A percentile compares a stretch with the other conserved stretches of the same genome.
These are phyloP conservation scores for Hanseniaspora uvarum DNA, from an alignment of 1,139 yeast genomes.

Conservation along the genomic window DNA sequence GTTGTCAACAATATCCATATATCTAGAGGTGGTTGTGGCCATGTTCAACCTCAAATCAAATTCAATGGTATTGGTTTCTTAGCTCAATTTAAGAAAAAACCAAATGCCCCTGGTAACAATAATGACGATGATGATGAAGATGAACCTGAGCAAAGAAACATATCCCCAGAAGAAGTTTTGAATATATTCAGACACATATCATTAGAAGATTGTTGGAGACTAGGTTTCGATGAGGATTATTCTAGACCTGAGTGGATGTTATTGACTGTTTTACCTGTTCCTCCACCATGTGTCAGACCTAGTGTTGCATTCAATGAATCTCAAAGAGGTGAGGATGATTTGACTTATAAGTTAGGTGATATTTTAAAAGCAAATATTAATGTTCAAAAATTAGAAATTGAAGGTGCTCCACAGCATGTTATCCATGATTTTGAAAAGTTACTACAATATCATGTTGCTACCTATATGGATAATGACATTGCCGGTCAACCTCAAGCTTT, in stretches of 20 bases:
- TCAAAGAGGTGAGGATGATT: conserved; percentile 99
- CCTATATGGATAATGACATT: conserved; percentile 98
- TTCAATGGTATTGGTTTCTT: conserved; percentile 90
- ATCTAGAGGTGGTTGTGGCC: conserved; percentile 96
- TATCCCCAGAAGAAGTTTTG: conserved; percentile 80
- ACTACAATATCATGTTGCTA: conserved; percentile 96
- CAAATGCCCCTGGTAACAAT: conserved; percentile 1
- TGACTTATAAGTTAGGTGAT: conserved; percentile 94
- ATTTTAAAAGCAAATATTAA: conserved; percentile 91
- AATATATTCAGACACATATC: conserved; percentile 88
- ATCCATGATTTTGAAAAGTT: conserved; percentile 92
- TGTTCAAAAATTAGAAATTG: conserved; percentile 91
- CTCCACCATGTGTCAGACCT: conserved; percentile 99
- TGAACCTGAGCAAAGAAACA: conserved; percentile 83
- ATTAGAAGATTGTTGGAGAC: conserved; percentile 63
- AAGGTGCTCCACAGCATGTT: conserved; percentile 98
- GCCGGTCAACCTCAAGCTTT: conserved; percentile 99
- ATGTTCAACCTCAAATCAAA: conserved; percentile 89
- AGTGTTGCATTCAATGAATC: conserved; percentile 96
- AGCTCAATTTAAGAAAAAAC: conserved; percentile 92
- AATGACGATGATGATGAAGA: conserved; percentile 53
- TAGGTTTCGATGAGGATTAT: conserved; percentile 91
- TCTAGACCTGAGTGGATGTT: conserved; percentile 99
- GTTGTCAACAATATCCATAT: conserved; percentile 49
- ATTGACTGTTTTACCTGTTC: conserved; percentile 94